phyloP scores from a whole-genome alignment of 345 rosid genomes.

The Linum trigynum region DNA sequence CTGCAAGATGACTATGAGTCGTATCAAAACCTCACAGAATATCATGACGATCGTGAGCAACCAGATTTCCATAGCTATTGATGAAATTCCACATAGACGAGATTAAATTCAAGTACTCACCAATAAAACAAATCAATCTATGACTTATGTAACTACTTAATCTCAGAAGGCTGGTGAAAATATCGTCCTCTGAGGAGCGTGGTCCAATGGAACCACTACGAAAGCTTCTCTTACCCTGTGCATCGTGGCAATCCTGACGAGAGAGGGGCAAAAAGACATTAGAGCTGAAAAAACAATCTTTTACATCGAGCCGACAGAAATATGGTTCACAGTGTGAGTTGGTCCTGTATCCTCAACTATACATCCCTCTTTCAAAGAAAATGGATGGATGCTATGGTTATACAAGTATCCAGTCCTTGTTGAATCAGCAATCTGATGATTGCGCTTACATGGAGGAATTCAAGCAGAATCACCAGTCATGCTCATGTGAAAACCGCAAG shows the following conservation, averaged over 20 bases:
- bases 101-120: conserved; percentile 27
- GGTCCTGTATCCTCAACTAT: too few relatives aligned
- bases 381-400: too few relatives aligned
- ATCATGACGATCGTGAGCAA: background rate
- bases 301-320: conserved; percentile 2
- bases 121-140: conserved; percentile 31
- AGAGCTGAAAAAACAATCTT: conserved; percentile 10
- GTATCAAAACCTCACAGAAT: background rate
- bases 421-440: background rate
- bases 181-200: conserved; percentile 19
- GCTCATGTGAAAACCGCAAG: background rate
- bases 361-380: too few relatives aligned
- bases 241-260: conserved; percentile 30
- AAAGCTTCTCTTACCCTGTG: conserved; percentile 16
- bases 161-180: conserved; percentile 29
- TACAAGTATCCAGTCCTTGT: too few relatives aligned
- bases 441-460: background rate
- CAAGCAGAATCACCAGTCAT: background rate
- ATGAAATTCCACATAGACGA: background rate
- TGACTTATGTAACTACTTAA: conserved; percentile 30
- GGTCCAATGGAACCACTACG: conserved; percentile 28
- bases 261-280: conserved; percentile 2
- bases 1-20: conserved; percentile 24
- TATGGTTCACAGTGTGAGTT: too few relatives aligned
- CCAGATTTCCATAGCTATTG: background rate